These are phyloP conservation scores for Fraxinus angustifolia DNA, from an alignment of 305 asterid genomes.

Conservation along the genomic window DNA sequence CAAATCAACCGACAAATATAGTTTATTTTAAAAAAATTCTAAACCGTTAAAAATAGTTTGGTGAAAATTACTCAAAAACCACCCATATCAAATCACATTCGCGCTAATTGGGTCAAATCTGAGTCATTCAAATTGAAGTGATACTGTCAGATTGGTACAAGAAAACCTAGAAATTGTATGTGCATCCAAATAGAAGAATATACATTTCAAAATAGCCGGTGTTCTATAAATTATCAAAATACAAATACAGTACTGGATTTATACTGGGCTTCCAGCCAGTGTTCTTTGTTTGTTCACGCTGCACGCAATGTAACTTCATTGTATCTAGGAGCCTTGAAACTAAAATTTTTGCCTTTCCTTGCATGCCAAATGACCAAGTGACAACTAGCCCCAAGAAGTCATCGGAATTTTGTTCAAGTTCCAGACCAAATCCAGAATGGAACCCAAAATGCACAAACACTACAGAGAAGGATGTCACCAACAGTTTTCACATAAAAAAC, in stretches of 20 bases:
- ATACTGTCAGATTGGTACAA: not conserved
- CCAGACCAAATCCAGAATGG: not conserved
- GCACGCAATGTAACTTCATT: not conserved
- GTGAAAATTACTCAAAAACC: not conserved
- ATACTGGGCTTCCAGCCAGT: not conserved
- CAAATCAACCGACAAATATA: not conserved
- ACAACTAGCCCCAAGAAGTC: not conserved
- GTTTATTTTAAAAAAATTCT: too few species aligned
- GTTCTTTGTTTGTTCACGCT: not conserved
- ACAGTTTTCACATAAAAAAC: not conserved
- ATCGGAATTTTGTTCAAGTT: not conserved
- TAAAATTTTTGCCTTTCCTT: not conserved
- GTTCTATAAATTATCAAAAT: not conserved
- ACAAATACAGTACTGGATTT: not conserved
- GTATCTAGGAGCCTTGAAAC: not conserved
- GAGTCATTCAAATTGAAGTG: not conserved
- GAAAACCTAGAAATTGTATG: not conserved
- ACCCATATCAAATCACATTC: not conserved
- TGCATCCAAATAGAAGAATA: not conserved
- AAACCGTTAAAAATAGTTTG: not conserved
- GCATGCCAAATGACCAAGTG: not conserved
- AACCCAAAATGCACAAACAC: not conserved
- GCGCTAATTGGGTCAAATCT: not conserved
- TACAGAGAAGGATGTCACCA: not conserved
- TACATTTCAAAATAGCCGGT: not conserved